Percentiles rank a stretch among this genome's conserved stretches.
Conservation (phyloP, 2,329 filamentous ascomycete species). For the Torrubiella hemipterigena region DNA sequence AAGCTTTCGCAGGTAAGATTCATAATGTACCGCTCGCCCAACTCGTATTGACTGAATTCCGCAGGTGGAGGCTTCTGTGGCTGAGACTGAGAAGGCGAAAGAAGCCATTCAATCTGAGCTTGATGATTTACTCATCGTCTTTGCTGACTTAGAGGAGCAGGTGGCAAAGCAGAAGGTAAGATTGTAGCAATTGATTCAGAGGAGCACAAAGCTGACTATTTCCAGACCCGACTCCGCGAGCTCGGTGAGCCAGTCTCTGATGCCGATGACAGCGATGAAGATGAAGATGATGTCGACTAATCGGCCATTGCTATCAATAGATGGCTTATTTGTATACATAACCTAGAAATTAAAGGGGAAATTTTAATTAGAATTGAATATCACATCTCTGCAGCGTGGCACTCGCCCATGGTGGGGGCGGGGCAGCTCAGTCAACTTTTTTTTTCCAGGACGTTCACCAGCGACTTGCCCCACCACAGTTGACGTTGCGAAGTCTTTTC, state of each 20-base stretch:
- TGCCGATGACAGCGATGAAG: constrained; percentile 55
- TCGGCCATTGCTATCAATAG: no score
- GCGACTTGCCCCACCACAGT: no score
- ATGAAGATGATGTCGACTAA: constrained; percentile 41
- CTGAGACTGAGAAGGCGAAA: constrained; percentile 46
- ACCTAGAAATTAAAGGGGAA: no score
- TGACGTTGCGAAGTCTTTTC: no score
- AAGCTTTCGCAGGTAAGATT: constrained; percentile 16
- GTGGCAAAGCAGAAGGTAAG: constrained; percentile 61
- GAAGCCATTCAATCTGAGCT: constrained; percentile 58
- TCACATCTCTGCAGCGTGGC: no score
- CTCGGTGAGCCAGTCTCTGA: constrained; percentile 65
- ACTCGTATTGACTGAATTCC: constrained; percentile 2
- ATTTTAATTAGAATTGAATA: no score
- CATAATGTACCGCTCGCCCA: neutral
- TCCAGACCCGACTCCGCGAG: constrained; percentile 45
- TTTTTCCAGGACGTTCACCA: no score
- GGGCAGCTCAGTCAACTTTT: no score
- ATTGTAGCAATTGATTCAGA: constrained; percentile 1
- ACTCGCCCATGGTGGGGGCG: no score
- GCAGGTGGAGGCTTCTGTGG: constrained; percentile 19
- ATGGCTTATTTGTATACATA: no score
- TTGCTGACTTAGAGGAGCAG: constrained; percentile 71
- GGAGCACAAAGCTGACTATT: constrained; percentile 5
- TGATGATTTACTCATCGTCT: constrained; percentile 72